phyloP scores from a whole-genome alignment of 805 yeast genomes.

The Maudiozyma saulgeensis region DNA sequence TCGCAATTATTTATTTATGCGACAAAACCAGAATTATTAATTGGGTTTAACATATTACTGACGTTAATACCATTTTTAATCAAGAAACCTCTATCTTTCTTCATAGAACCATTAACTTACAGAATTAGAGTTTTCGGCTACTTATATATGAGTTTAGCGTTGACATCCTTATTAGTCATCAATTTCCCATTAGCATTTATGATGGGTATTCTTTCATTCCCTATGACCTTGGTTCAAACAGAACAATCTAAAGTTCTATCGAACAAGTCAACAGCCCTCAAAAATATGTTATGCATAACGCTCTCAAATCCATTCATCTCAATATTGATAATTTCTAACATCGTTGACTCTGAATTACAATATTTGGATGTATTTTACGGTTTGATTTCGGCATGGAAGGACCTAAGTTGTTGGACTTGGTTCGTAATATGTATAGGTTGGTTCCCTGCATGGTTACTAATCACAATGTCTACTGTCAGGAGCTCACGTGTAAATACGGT shows the following conservation, averaged over 20 bases:
- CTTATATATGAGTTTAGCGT: constrained; percentile 53
- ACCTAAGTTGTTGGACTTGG: constrained; percentile 82
- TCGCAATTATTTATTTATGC: constrained; percentile 6
- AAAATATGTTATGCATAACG: constrained; percentile 30
- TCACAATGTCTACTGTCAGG: constrained; percentile 21
- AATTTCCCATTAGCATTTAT: constrained; percentile 75
- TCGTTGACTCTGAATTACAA: constrained; percentile 29
- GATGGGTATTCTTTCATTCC: constrained; percentile 63
- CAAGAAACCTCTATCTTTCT: background rate
- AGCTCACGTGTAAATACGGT: background rate
- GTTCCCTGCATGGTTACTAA: constrained; percentile 69
- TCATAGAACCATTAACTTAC: constrained; percentile 16
- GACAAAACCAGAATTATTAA: constrained; percentile 11
- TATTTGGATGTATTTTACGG: constrained; percentile 37
- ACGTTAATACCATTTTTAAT: background rate
- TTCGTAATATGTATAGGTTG: constrained; percentile 61
- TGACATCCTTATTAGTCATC: constrained; percentile 66
- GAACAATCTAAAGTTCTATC: constrained; percentile 2
- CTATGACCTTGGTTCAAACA: constrained; percentile 49
- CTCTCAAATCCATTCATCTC: constrained; percentile 46
- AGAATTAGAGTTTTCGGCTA: constrained; percentile 39
- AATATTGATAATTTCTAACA: constrained; percentile 25
- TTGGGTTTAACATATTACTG: constrained; percentile 9
- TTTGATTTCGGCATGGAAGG: constrained; percentile 53
- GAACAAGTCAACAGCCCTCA: constrained; percentile 6